Base-by-base conservation (phyloP, 2,329 filamentous ascomycete genomes). In the Rutstroemia sp. region DNA sequence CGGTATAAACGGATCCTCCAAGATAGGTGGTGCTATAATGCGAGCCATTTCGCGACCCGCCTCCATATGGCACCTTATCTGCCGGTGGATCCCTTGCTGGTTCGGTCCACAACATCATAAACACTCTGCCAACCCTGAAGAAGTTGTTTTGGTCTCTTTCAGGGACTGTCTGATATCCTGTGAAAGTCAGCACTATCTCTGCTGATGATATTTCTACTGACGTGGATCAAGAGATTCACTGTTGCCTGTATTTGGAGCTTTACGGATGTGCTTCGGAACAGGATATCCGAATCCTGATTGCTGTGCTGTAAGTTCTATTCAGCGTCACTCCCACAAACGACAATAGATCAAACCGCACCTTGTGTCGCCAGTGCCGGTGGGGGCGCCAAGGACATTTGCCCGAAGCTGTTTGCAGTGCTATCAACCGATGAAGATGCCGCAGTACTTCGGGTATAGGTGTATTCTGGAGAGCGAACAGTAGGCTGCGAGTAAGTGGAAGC, bases 91-190 rank as follows among this genome's bases (percentile, higher is more conserved):
- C 10, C 7, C 16, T 8, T 4, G 61, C 64, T 16, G 63, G 64
- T n/a, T 67, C 65, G 2, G 58, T 64, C 64, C 65, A 67, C 5
- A 66, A 41, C 51, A 63, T 56, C 61, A 63, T 65, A 42, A 67
- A 67, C 2, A 65, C 65, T 14, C 64, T 59, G 0, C 65, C 65
- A 18, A 62, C 54, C 25, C 49, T 59, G 57, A 58, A 67, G 39
- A 67, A 58, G 0, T 30, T n/a, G 4, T 51, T 5, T 41, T 54
- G 23, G 2, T 6, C 2, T 0, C 42, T 6, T 8, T 34, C 30
- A 5, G 4, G 25, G 5, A 42, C 6, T 1, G 19, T 8, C 4
- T 8, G 8, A 7, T 55, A 58, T 23, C 42, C 46, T 56, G 4
- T 6, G 0, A 10, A 21, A 23, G 16, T 44, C 14, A 16, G 5